Evolutionary conservation across 805 yeast genomes (phyloP), one percentile per base, ranked within the genome.

Genomic region (Saccharomyces jurei): DNA sequence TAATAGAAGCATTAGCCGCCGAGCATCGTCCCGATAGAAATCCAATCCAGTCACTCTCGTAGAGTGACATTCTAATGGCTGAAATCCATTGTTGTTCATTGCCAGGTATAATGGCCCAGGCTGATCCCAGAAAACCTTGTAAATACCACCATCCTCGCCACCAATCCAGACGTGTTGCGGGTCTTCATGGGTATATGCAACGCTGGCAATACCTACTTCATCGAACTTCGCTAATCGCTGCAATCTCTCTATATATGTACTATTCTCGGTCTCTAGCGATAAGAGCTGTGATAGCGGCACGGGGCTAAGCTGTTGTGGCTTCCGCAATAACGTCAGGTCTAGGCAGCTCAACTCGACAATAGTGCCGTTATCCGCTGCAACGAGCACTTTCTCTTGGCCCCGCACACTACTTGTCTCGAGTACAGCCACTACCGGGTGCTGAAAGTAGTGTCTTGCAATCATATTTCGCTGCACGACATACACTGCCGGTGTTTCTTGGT

Each of bases 111-210:
- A 31, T 8, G 49, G 50, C 2, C 50, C 47, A 3, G 57, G 41
- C 26, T 59, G 58, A 3, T 49, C 47, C 17, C 59, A 49, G 2
- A 49, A 22, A 13, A 66, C 30, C 51, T 60, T 64, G 55, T 64
- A 66, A 17, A 66, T 64, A 4, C 65, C 67, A 21, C 70, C 70
- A 41, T 64, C 66, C 47, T 62, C 67, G 14, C 61, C 54, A 13
- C 69, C 68, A 17, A 63, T 32, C 44, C 60, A 65, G 3, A 65
- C 17, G 49, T 57, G 50, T n/a, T 61, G 57, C 2, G 59, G 57
- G 52, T 66, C 60, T 25, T 54, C 54, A 4, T 63, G 59, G n/a
- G 65, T 56, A 2, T 57, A 53, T 4, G 60, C 49, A n/a, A 63
- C 25, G 10, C 61, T 51, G 4, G 59, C 53, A 10, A 63, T 51